Evolutionary conservation across 108 stramenopile genomes (phyloP).

Genomic region (Pseudonitzschia pungens): DNA sequence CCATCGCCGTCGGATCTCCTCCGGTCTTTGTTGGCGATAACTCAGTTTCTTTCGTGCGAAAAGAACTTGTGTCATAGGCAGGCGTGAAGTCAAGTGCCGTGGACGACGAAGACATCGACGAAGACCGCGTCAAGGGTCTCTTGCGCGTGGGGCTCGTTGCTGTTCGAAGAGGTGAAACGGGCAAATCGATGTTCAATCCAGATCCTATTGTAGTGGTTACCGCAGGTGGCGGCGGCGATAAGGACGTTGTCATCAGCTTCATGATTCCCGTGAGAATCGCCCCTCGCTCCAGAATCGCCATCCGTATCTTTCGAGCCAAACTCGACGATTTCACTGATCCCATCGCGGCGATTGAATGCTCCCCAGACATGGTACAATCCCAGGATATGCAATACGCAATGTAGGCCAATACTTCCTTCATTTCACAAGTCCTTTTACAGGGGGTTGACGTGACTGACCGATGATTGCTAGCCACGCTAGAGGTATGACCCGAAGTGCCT

Average conservation of each 20-base stretch:
- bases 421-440: conserved; percentile 1
- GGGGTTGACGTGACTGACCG: background rate
- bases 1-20: conserved; percentile 37
- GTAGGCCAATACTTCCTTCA: conserved; percentile 44
- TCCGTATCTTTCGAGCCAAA: conserved; percentile 35
- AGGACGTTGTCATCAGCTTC: conserved; percentile 8
- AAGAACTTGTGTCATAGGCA: background rate
- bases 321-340: conserved; percentile 6
- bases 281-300: conserved; percentile 26
- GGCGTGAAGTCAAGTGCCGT: background rate
- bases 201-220: background rate
- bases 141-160: background rate
- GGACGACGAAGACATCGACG: background rate
- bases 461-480: background rate
- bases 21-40: background rate
- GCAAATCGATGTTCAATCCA: background rate
- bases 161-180: background rate
- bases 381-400: conserved; percentile 48
- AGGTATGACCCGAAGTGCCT: conserved; percentile 10
- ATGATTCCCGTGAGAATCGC: conserved; percentile 1
- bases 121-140: background rate
- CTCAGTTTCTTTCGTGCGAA: background rate
- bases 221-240: background rate
- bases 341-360: conserved; percentile 30
- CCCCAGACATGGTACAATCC: conserved; percentile 49